Percentiles rank a stretch among this genome's conserved stretches.
Conservation (phyloP, 2,329 filamentous ascomycete genomes). For the Hansfordia pulvinata region DNA sequence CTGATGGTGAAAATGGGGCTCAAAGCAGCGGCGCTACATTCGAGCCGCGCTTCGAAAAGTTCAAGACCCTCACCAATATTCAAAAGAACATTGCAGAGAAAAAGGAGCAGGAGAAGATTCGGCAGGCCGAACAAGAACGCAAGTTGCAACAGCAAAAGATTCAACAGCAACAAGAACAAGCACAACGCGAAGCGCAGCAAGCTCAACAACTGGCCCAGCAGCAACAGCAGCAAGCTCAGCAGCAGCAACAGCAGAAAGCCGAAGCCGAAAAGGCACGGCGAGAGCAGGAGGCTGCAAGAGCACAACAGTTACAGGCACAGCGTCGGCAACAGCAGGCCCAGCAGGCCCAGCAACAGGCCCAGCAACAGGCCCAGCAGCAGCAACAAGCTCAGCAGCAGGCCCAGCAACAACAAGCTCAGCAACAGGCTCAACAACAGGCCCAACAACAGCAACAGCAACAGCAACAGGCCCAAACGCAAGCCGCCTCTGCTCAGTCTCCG, state of each 20-base stretch:
- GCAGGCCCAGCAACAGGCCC: slow-evolving; percentile 14
- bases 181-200: slow-evolving; percentile 20
- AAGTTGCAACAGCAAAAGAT: slow-evolving; percentile 19
- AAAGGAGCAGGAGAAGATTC: slow-evolving; percentile 61
- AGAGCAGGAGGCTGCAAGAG: slow-evolving; percentile 21
- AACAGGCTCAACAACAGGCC: slow-evolving; percentile 9
- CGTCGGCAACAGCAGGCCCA: slow-evolving; percentile 17
- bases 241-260: slow-evolving; percentile 25
- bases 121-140: slow-evolving; percentile 46
- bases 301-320: slow-evolving; percentile 19
- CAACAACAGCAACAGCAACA: too few species aligned
- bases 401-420: slow-evolving; percentile 12
- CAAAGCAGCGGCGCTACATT: slow-evolving; percentile 61
- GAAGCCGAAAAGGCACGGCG: slow-evolving; percentile 2
- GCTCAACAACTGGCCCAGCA: slow-evolving; percentile 32
- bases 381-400: slow-evolving; percentile 21
- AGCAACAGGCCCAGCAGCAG: slow-evolving; percentile 15
- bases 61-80: slow-evolving; percentile 83
- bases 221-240: slow-evolving; percentile 27
- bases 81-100: slow-evolving; percentile 65
- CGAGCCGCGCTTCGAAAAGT: slow-evolving; percentile 77
- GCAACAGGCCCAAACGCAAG: slow-evolving; percentile 14
- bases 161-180: background rate
- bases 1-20: slow-evolving; percentile 56
- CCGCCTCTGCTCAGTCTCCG: slow-evolving; percentile 17